A percentile compares a stretch with the other conserved stretches of the same genome.
Evolutionary conservation across 768 basidiomycete species (phyloP).

Genomic region (Naganishia friedmannii): DNA sequence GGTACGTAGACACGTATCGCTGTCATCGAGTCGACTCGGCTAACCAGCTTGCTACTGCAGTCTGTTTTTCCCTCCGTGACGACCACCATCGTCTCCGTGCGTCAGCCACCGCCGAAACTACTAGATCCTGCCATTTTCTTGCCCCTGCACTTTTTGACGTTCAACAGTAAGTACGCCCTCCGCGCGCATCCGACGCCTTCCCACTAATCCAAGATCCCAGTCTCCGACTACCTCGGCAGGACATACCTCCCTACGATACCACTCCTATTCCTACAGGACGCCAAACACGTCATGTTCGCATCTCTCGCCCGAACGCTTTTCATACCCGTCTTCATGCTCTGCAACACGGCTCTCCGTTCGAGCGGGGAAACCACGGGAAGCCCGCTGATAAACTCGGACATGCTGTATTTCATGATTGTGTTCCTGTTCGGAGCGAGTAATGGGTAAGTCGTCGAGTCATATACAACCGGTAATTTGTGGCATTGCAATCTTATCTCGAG

Average conservation of each 20-base stretch:
- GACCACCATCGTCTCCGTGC: conserved; percentile 67
- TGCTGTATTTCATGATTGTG: conserved; percentile 70
- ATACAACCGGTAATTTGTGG: background rate
- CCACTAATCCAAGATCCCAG: too few species aligned
- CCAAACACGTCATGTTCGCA: conserved; percentile 61
- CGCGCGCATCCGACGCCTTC: too few species aligned
- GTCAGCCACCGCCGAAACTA: conserved; percentile 53
- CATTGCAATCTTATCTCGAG: background rate
- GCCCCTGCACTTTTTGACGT: conserved; percentile 67
- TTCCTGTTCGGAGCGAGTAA: conserved; percentile 73
- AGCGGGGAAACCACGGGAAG: background rate
- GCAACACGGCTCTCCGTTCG: conserved; percentile 60
- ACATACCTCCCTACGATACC: conserved; percentile 48
- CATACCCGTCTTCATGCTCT: conserved; percentile 81
- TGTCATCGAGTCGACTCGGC: background rate
- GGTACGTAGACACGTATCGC: conserved; percentile 55
- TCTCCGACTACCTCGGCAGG: conserved; percentile 49
- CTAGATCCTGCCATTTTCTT: conserved; percentile 57
- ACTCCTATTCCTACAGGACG: conserved; percentile 65
- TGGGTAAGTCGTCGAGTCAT: conserved; percentile 53
- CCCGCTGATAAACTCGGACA: conserved; percentile 71
- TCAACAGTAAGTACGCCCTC: conserved; percentile 45
- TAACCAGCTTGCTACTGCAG: conserved; percentile 53
- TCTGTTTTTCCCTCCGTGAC: conserved; percentile 85
- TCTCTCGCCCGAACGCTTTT: conserved; percentile 73